Conservation (phyloP, 495 filamentous ascomycete species). For the Aspergillus baeticus region DNA sequence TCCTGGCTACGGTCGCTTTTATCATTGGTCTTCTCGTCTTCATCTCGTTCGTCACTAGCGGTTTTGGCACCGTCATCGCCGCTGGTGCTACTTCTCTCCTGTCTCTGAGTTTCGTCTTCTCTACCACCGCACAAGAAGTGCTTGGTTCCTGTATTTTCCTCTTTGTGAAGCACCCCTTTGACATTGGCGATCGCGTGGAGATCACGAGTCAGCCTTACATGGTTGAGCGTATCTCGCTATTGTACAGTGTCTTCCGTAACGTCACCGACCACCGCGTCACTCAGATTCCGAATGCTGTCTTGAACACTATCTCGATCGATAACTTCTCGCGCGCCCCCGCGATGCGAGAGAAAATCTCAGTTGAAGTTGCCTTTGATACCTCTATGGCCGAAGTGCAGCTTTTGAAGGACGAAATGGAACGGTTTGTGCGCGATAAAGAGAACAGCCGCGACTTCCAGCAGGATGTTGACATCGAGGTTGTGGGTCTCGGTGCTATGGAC, state of each 20-base stretch:
- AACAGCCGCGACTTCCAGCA: constrained; percentile 91
- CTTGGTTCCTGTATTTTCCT: constrained; percentile 96
- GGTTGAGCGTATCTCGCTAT: constrained; percentile 90
- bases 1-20: constrained; percentile 74
- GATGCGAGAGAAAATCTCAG: constrained; percentile 82
- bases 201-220: constrained; percentile 67
- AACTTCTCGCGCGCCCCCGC: constrained; percentile 87
- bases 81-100: constrained; percentile 95
- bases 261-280: constrained; percentile 79
- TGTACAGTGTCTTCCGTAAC: constrained; percentile 90
- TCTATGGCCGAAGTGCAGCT: constrained; percentile 82
- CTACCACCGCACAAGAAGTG: constrained; percentile 87
- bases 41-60: constrained; percentile 81
- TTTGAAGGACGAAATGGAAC: constrained; percentile 75
- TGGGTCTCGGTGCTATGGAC: constrained; percentile 80
- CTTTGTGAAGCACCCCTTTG: constrained; percentile 94
- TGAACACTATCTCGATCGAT: constrained; percentile 90
- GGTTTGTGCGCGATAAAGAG: constrained; percentile 80
- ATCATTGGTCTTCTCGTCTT: constrained; percentile 85
- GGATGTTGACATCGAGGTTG: constrained; percentile 74
- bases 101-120: constrained; percentile 91
- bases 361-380: constrained; percentile 82
- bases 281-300: constrained; percentile 85
- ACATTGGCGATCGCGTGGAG: constrained; percentile 93
- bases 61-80: constrained; percentile 81